Conservation (phyloP, 768 basidiomycete genomes). For the Leccinum incarnatum region DNA sequence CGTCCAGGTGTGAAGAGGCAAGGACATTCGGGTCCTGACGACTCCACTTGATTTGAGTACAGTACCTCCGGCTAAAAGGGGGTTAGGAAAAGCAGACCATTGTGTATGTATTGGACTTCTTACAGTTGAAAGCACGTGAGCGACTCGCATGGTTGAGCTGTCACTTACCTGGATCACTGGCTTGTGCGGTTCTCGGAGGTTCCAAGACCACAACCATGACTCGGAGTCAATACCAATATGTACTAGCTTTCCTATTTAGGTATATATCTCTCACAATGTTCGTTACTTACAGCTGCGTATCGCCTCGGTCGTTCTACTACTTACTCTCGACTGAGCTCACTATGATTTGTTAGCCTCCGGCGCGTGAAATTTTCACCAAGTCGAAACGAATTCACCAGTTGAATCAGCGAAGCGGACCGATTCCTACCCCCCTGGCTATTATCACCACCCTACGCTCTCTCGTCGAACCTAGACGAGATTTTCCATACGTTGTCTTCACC, state of each 20-base stretch:
- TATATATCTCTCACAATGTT: no score
- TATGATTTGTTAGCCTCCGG: no score
- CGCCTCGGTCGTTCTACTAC: no score
- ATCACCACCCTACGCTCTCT: background rate
- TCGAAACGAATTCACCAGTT: background rate
- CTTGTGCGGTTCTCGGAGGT: slow-evolving; percentile 66
- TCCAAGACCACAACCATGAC: slow-evolving; percentile 92
- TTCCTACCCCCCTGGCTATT: background rate
- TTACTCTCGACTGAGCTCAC: no score
- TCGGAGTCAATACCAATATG: slow-evolving; percentile 67
- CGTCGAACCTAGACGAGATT: background rate
- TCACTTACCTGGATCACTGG: slow-evolving; percentile 58
- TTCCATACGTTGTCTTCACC: background rate
- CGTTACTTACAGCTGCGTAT: no score
- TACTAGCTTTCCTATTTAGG: no score
- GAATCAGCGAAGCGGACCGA: background rate
- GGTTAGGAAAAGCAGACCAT: background rate
- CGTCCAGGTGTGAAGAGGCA: slow-evolving; percentile 84
- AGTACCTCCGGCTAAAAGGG: slow-evolving; percentile 67
- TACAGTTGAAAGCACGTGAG: slow-evolving; percentile 50
- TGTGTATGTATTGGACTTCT: slow-evolving; percentile 8
- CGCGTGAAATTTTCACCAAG: background rate
- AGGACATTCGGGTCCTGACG: slow-evolving; percentile 79
- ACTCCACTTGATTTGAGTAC: slow-evolving; percentile 98
- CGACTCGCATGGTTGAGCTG: background rate